These are phyloP conservation scores for Vigna angularis DNA, from an alignment of 306 rosid genomes.

Conservation along the genomic window DNA sequence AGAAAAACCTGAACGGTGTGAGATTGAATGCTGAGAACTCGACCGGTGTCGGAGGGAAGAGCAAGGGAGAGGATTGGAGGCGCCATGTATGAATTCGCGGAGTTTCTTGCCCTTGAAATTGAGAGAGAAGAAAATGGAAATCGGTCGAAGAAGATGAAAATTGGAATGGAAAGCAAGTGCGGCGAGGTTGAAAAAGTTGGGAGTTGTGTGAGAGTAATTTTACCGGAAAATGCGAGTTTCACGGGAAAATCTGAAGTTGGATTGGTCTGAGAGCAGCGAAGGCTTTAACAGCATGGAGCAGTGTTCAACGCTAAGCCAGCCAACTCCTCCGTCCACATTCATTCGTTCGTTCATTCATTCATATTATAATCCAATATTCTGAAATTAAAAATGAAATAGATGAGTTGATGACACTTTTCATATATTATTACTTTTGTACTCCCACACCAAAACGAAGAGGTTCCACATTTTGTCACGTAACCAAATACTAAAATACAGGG, in stretches of 20 bases:
- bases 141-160: not conserved
- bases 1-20: constrained; percentile 79
- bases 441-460: not conserved
- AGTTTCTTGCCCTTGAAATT: constrained; percentile 37
- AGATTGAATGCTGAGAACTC: constrained; percentile 87
- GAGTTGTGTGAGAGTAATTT: not conserved
- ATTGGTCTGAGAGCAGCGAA: not conserved
- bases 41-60: constrained; percentile 74
- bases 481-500: too few relatives aligned
- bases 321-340: constrained; percentile 22
- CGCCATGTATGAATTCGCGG: constrained; percentile 51
- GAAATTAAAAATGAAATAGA: not conserved
- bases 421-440: not conserved
- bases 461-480: not conserved
- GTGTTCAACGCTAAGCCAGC: constrained; percentile 10
- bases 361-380: not conserved
- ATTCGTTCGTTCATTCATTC: not conserved
- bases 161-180: not conserved
- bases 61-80: constrained; percentile 81
- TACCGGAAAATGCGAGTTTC: constrained; percentile 55
- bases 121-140: constrained; percentile 8
- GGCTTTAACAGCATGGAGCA: constrained; percentile 47
- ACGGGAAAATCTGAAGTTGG: constrained; percentile 8
- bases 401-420: not conserved
- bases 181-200: not conserved